Conservation (phyloP, 1,284 basidiomycete species). For the Rhizoctonia solani region DNA sequence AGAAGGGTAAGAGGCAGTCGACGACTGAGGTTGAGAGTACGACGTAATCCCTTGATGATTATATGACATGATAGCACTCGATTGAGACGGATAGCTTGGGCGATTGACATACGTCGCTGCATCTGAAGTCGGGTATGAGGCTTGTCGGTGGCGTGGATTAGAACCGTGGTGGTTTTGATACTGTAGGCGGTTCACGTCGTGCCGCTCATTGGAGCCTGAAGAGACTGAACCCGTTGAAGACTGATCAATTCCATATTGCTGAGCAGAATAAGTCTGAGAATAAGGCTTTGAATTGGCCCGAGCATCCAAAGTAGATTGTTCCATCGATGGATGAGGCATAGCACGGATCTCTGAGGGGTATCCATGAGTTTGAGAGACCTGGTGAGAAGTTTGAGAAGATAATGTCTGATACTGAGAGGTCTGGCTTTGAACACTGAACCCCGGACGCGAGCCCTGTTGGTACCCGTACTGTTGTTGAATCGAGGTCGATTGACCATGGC, state of each 20-base stretch:
- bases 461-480: conserved; percentile 11
- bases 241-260: conserved; percentile 1
- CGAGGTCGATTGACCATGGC: neutral
- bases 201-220: conserved; percentile 2
- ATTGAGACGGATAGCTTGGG: conserved; percentile 1
- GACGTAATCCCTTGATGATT: conserved; percentile 8
- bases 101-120: neutral
- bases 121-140: neutral
- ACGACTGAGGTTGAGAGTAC: conserved; percentile 10
- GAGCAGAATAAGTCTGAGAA: conserved; percentile 26
- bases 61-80: neutral
- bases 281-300: conserved; percentile 33
- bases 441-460: conserved; percentile 7
- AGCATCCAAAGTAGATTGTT: conserved; percentile 16
- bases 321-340: conserved; percentile 7
- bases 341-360: conserved; percentile 13
- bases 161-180: neutral
- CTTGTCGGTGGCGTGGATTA: conserved; percentile 5
- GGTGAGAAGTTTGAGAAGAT: conserved; percentile 16
- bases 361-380: conserved; percentile 16
- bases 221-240: conserved; percentile 9
- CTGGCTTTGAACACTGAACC: conserved; percentile 9
- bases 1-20: conserved; percentile 7
- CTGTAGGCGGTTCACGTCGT: neutral
- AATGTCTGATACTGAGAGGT: conserved; percentile 23